Base-by-base conservation (phyloP, 2,329 filamentous ascomycete species). In the Trichoderma semiorbis region DNA sequence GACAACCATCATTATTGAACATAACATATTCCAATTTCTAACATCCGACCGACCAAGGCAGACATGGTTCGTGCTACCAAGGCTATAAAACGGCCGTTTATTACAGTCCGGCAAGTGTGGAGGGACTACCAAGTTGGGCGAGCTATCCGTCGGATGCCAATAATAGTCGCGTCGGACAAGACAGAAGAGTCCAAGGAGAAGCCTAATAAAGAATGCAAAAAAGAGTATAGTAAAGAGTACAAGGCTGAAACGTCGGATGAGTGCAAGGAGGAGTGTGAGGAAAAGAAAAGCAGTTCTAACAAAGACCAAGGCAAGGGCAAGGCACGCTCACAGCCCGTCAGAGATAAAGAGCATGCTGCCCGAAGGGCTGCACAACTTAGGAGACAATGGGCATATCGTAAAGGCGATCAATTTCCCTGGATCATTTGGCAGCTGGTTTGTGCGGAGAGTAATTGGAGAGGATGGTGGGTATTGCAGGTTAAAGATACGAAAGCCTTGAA, bases 1-100 rank as follows among this genome's bases (percentile, higher is more conserved):
- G 47, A 85, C 70, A 82, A 81, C 81, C 36, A 77, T 84, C 74
- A 83, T 21, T 11, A 3, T 7, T 53, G 21, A 53, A 53, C 4
- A 3, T 3, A 24, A 7, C 7, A 53, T 53, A 24, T 24, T 53
- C n/a, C 21, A 24, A 53, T 3, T 11, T 53, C 21, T 0, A 0
- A 24, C n/a, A 50, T 50, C 43, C 0, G 47, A 85, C 43, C 0
- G 47, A 85, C 76, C 83, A 80, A 79, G 73, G 78, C 77, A 69
- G 73, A 78, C 47, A 53, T 24, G 47, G 47, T 21, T 53, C 47
- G 47, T 14, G 21, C 7, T 24, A 24, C 47, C 0, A 24, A 24
- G 47, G n/a, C n/a, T 53, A 11, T 53, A 12, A 53, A 24, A 53
- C 11, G 21, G 47, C 47, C 47, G 21, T 21, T 53, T 53, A 24